These are phyloP conservation scores for Buxus sempervirens DNA, from an alignment of 164 flowering plant species.

Conservation along the genomic window DNA sequence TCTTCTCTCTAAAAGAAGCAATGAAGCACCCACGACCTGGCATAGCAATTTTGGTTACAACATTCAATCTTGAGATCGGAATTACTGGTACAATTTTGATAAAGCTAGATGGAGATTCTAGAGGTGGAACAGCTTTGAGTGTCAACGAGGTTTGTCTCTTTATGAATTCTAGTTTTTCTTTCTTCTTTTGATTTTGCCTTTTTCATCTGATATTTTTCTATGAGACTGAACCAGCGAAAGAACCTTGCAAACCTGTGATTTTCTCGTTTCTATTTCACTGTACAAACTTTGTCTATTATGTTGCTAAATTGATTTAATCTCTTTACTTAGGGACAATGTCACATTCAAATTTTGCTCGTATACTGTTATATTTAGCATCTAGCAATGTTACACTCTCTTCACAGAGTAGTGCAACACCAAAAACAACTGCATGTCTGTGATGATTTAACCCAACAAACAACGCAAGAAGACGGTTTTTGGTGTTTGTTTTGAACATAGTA, in stretches of 20 bases:
- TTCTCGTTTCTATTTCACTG: background rate
- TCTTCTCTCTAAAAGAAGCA: too few species aligned
- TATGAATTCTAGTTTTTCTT: background rate
- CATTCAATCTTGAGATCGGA: constrained; percentile 95
- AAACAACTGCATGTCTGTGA: too few species aligned
- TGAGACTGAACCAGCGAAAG: background rate
- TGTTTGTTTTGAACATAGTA: too few species aligned
- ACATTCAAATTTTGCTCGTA: background rate
- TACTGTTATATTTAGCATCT: too few species aligned
- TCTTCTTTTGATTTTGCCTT: background rate
- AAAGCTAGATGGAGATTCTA: constrained; percentile 96
- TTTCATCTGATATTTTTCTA: background rate
- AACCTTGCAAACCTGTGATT: background rate
- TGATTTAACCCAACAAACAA: too few species aligned
- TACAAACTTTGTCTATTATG: too few species aligned
- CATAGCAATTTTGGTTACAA: constrained; percentile 86
- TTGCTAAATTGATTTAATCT: too few species aligned
- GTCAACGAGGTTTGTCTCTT: constrained; percentile 73
- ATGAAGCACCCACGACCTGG: too few species aligned
- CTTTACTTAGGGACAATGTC: background rate
- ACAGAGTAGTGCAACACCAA: too few species aligned
- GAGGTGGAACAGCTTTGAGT: constrained; percentile 99
- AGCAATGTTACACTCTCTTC: too few species aligned
- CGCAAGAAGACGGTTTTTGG: too few species aligned
- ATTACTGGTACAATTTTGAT: constrained; percentile 96